Conservation (phyloP, 257 asterid species). For the Solanum chilense region DNA sequence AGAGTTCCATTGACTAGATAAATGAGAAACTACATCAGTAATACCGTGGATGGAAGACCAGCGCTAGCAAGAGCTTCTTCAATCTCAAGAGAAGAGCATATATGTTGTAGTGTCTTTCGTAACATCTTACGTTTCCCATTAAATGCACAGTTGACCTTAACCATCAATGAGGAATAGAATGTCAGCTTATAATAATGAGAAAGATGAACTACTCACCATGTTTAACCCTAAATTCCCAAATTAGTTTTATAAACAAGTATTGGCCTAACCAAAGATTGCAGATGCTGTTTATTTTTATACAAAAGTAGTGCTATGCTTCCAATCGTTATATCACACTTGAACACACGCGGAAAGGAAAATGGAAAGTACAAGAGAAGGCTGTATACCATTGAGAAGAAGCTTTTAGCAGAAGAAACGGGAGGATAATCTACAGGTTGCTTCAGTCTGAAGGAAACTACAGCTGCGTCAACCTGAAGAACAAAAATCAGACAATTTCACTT, state of each 20-base stretch:
- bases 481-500: background rate
- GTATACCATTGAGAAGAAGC: conserved; percentile 90
- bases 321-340: background rate
- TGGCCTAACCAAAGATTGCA: background rate
- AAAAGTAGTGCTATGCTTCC: background rate
- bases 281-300: background rate
- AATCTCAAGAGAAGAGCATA: conserved; percentile 55
- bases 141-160: conserved; percentile 91
- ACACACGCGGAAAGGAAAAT: background rate
- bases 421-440: conserved; percentile 68
- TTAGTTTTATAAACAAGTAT: background rate
- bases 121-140: conserved; percentile 94
- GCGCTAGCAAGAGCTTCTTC: conserved; percentile 62
- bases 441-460: conserved; percentile 63
- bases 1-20: background rate
- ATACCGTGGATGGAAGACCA: conserved; percentile 68
- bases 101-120: conserved; percentile 79
- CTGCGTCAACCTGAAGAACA: conserved; percentile 80
- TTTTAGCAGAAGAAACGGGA: conserved; percentile 60
- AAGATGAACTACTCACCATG: background rate
- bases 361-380: background rate
- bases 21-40: background rate
- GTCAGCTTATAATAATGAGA: background rate
- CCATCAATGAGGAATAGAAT: background rate
- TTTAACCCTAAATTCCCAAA: background rate